Percentiles rank a stretch among this genome's conserved stretches.
Evolutionary conservation across 2,329 filamentous ascomycete species (phyloP).

Genomic region (Fusarium pseudoanthophilum): DNA sequence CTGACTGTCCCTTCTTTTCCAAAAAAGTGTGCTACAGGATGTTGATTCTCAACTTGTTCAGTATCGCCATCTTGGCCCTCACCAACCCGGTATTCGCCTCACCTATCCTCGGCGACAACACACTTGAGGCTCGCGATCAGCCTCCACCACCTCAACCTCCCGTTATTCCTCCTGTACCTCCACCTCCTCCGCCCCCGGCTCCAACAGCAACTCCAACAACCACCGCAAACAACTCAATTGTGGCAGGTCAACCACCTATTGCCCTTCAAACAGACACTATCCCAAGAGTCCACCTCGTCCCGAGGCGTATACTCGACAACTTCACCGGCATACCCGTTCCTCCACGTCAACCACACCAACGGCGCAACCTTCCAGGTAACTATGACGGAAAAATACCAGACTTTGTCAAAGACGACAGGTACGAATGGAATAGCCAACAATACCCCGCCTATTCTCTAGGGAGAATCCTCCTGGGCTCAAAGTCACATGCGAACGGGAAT

Average conservation of each 20-base stretch:
- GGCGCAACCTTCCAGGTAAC: background rate
- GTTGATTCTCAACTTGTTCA: background rate
- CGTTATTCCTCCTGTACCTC: background rate
- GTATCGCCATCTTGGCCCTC: background rate
- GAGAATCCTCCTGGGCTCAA: background rate
- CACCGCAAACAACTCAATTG: background rate
- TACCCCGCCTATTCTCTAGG: conserved; percentile 17
- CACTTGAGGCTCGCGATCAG: background rate
- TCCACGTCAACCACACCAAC: background rate
- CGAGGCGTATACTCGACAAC: background rate
- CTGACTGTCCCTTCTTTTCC: too few relatives aligned
- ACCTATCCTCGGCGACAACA: background rate
- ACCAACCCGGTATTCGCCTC: background rate
- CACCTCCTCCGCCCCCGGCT: background rate
- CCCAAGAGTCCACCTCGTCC: background rate
- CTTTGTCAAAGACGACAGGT: conserved; percentile 1
- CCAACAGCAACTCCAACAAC: background rate
- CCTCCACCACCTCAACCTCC: background rate
- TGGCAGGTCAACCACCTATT: too few relatives aligned
- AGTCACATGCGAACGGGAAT: background rate
- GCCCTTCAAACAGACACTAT: background rate
- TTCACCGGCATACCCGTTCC: background rate
- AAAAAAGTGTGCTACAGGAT: rapidly evolving
- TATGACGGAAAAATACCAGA: too few relatives aligned
- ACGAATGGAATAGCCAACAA: background rate